Base-by-base conservation (phyloP, 176 grass and related monocot genomes). In the Triticum urartu region DNA sequence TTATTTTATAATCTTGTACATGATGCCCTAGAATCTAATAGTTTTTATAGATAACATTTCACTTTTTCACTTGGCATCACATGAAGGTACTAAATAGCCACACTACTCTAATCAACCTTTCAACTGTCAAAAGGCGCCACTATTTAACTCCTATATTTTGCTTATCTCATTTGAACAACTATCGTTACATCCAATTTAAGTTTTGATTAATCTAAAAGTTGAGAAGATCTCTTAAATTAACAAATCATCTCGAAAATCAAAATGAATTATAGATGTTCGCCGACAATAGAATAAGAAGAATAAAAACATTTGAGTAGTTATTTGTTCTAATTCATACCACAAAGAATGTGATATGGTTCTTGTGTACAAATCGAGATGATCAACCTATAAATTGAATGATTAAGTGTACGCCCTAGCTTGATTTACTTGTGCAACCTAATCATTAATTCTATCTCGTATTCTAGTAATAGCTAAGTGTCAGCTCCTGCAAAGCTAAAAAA, bases 341-440 rank as follows among this genome's bases (percentile, higher is more conserved):
- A n/a, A 52, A 39, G 39, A 88, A 66, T 66, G 82, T 36, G 25
- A 13, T 10, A 38, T 54, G 39, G 42, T 82, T n/a, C 33, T 82
- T 52, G 14, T 35, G 36, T 80, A 74, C 11, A 58, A 17, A 28
- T 77, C 60, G 47, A 88, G 34, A 58, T 75, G 67, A 50, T 25
- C 11, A 66, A n/a, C 6, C 48, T 59, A 45, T 36, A 82, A 82
- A 81, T n/a, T 33, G 12, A 79, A 72, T 63, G n/a, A 42, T 62
- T 20, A 66, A 74, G 36, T 72, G 68, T 81, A 45, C 6, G 26
- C 15, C 24, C 9, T 81, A 78, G 34, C 38, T 72, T 78, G 22
- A 64, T 82, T 59, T 59, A 76, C 43, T 36, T 75, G 68, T 85
- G 40, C 34, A 79, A 34, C 77, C 18, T 61, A 69, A 74, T 43